These are phyloP conservation scores for Artemisia annua DNA, from an alignment of 129 eudicot species.

Conservation along the genomic window DNA sequence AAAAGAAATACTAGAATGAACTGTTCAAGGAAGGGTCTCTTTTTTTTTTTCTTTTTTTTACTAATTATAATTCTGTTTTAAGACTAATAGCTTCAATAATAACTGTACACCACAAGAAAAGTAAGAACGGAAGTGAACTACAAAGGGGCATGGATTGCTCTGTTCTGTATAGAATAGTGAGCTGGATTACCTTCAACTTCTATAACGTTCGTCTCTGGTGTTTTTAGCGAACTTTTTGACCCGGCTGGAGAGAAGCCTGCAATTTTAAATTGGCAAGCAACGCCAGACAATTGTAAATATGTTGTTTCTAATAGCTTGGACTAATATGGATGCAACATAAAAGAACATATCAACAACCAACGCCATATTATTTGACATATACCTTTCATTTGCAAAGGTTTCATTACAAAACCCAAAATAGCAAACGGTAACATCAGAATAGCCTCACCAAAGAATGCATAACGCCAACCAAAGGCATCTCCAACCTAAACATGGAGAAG, in stretches of 20 bases:
- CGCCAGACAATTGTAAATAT: neutral
- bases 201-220: slow-evolving; percentile 43
- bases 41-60: neutral
- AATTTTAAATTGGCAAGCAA: slow-evolving; percentile 22
- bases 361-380: slow-evolving; percentile 1
- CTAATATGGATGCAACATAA: neutral
- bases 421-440: slow-evolving; percentile 85
- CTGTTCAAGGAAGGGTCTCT: neutral
- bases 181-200: slow-evolving; percentile 58
- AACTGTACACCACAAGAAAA: neutral
- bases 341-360: neutral
- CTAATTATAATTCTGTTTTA: neutral
- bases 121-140: no score
- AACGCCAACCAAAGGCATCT: slow-evolving; percentile 58
- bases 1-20: neutral
- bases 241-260: slow-evolving; percentile 71
- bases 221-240: slow-evolving; percentile 36
- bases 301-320: neutral
- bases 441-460: slow-evolving; percentile 80
- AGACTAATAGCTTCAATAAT: neutral
- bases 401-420: slow-evolving; percentile 80
- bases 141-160: no score
- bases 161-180: neutral
- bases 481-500: slow-evolving; percentile 51
- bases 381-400: slow-evolving; percentile 94